phyloP scores from a whole-genome alignment of 495 filamentous ascomycete species.

The Delitschia confertaspora region DNA sequence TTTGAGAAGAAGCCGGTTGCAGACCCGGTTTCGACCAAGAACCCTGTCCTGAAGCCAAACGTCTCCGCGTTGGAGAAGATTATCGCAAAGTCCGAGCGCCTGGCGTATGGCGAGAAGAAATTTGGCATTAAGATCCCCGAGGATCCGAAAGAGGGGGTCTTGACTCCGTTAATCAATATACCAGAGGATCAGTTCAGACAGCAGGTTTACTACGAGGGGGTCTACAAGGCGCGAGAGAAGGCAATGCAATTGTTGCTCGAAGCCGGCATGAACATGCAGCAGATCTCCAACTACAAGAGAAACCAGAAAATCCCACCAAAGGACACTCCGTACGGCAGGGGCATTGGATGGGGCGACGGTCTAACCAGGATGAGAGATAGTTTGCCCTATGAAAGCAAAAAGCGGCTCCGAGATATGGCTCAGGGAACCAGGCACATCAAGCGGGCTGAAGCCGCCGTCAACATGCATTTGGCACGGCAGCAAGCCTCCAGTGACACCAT shows the following conservation, averaged over 20 bases:
- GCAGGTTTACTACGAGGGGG: constrained; percentile 4
- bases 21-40: not conserved
- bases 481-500: no score
- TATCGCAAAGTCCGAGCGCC: constrained; percentile 7
- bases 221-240: constrained; percentile 7
- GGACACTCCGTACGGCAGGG: constrained; percentile 9
- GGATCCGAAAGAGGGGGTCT: not conserved
- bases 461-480: no score
- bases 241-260: constrained; percentile 6
- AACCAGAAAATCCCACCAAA: constrained; percentile 4
- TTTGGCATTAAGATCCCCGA: constrained; percentile 7
- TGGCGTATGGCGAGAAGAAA: constrained; percentile 10
- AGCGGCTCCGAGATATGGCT: no score
- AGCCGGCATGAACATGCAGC: constrained; percentile 5
- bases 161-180: constrained; percentile 8
- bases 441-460: no score
- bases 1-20: constrained; percentile 15
- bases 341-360: no score
- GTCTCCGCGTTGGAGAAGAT: not conserved
- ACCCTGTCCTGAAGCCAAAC: constrained; percentile 4
- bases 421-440: no score
- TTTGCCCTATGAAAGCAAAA: no score
- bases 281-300: constrained; percentile 17
- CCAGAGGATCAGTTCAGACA: constrained; percentile 3
- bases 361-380: no score